Base-by-base conservation (phyloP, 345 rosid genomes). In the Gynandropsis gynandra region DNA sequence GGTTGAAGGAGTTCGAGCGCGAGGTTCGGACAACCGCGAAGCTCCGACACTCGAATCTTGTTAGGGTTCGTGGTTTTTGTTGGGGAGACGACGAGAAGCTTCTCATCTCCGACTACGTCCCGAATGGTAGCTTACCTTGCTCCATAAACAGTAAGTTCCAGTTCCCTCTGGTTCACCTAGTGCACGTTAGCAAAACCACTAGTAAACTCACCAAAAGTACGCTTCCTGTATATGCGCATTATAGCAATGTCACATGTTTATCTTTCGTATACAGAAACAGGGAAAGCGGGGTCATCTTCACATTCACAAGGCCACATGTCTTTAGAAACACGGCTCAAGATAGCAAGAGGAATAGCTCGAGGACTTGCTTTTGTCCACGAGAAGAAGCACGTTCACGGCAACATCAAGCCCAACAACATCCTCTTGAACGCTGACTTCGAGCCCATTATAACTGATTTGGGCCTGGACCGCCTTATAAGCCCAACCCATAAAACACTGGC, bases 71-170 rank as follows among this genome's bases (percentile, higher is more conserved):
- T 10, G 98, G 96, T 51, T 92, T 87, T 47, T 79, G 75, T 62
- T 82, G 98, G 98, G 96, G 80, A 53, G 68, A 66, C 1, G 80
- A 76, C 46, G 98, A 92, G 73, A 87, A 87, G 84, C 98, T 92
- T 54, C 57, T 87, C 4, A 76, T 87, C 71, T 80, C 74, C 47
- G 95, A 92, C 38, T 82, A 70, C 29, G 69, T 78, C 70, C 51
- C 83, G 69, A 76, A 82, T 57, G 95, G 95, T 70, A 82, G 77
- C 77, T 89, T 92, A 64, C 75, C 76, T 20, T 50, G 65, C 65
- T 55, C 59, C 54, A 31, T 63, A 70, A 43, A 66, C 79, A 54
- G 96, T 87, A 70, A 80, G 85, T 60, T 48, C 55, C 14, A 45
- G 17, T n/a, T n/a, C 14, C 1, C 41, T 14, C 65, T 46, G 18